Conservation (phyloP, 192 early-diverging fungal species). For the Coemansia sp. region DNA sequence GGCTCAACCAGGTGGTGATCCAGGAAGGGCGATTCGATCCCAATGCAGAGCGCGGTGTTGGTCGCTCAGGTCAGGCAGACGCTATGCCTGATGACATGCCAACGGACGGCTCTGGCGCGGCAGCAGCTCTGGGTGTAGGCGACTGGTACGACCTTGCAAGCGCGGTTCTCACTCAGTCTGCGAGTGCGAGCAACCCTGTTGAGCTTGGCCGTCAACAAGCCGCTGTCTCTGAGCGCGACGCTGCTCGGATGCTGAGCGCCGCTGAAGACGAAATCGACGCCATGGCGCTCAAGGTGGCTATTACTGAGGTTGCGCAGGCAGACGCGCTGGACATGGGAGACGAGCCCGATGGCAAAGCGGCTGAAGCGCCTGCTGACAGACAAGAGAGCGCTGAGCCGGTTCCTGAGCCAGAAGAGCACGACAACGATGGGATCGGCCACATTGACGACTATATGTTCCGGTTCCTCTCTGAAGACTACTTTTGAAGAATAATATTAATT, state of each 20-base stretch:
- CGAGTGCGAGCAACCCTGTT: background rate
- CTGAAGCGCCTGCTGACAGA: background rate
- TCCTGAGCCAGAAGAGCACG: conserved; percentile 17
- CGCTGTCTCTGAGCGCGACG: conserved; percentile 27
- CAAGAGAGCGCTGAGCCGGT: background rate
- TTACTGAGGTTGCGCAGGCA: conserved; percentile 35
- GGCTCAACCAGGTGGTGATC: conserved; percentile 80
- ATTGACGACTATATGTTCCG: conserved; percentile 78
- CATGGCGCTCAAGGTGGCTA: conserved; percentile 31
- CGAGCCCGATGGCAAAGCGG: conserved; percentile 8
- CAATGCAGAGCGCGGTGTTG: background rate
- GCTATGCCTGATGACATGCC: background rate
- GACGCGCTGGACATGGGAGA: conserved; percentile 43
- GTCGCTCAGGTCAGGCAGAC: background rate
- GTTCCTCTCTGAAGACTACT: conserved; percentile 34
- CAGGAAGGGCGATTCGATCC: conserved; percentile 74
- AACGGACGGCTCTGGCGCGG: background rate
- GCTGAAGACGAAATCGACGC: conserved; percentile 47
- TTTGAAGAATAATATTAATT: too few species aligned
- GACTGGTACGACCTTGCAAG: conserved; percentile 52
- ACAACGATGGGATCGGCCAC: conserved; percentile 62
- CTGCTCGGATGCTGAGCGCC: conserved; percentile 5
- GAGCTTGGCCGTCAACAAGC: background rate
- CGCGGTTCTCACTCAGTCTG: conserved; percentile 25
- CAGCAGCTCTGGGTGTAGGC: conserved; percentile 14